Evolutionary conservation across 345 rosid species (phyloP).

Genomic region (Citrus mangshanensis): DNA sequence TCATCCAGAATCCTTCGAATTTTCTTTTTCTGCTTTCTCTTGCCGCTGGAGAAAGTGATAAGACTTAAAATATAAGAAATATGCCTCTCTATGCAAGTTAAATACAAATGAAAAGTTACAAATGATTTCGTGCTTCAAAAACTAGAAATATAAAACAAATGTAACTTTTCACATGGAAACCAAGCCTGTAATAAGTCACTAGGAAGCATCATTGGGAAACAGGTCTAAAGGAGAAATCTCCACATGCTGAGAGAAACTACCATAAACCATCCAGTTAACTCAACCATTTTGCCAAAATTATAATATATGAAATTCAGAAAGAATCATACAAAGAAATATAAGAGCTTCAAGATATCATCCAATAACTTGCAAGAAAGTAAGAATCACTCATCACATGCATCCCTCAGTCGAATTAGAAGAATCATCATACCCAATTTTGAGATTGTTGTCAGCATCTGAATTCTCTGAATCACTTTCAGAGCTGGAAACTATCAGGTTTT

Average conservation of each 20-base stretch:
- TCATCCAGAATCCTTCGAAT: conserved; percentile 96
- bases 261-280: not conserved
- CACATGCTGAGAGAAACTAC: not conserved
- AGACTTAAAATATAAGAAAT: conserved; percentile 19
- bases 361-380: not conserved
- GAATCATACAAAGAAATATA: not conserved
- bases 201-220: not conserved
- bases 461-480: conserved; percentile 70
- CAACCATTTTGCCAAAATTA: not conserved
- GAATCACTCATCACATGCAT: not conserved
- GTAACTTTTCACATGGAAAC: not conserved
- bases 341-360: not conserved
- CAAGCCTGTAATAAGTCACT: not conserved
- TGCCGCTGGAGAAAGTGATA: conserved; percentile 40
- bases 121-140: not conserved
- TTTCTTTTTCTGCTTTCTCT: conserved; percentile 74
- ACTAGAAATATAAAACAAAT: not conserved
- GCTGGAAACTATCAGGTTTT: conserved; percentile 34
- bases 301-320: not conserved
- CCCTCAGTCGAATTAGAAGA: not conserved
- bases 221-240: not conserved
- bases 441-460: conserved; percentile 54
- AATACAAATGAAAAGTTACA: not conserved
- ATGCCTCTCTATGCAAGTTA: not conserved
- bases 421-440: conserved; percentile 48